A percentile compares a stretch with the other conserved stretches of the same genome.
Conservation (phyloP, 495 filamentous ascomycete species). For the Xylaria sp. region DNA sequence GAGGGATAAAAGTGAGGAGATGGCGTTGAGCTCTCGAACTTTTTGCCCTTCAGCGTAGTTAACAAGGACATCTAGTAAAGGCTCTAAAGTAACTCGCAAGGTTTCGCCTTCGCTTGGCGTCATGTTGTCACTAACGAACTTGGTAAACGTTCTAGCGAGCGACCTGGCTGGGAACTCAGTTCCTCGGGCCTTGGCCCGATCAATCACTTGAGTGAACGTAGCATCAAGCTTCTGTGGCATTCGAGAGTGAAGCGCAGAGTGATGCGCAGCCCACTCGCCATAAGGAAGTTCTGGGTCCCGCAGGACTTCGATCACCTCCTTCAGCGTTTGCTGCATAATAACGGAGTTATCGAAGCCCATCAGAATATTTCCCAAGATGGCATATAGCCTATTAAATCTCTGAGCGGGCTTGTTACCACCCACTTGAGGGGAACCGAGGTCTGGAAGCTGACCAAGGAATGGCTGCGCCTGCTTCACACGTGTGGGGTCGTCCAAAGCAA, state of each 20-base stretch:
- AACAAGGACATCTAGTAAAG: slow-evolving; percentile 80
- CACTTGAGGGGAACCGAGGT: slow-evolving; percentile 83
- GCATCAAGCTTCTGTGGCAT: slow-evolving; percentile 94
- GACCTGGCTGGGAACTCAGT: slow-evolving; percentile 93
- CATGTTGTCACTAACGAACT: slow-evolving; percentile 90
- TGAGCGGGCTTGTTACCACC: slow-evolving; percentile 93
- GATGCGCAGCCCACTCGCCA: slow-evolving; percentile 94
- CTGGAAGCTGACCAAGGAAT: slow-evolving; percentile 92
- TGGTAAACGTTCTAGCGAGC: slow-evolving; percentile 78
- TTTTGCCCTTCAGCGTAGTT: slow-evolving; percentile 89
- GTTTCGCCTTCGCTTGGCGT: slow-evolving; percentile 65
- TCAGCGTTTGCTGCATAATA: slow-evolving; percentile 88
- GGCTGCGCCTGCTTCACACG: slow-evolving; percentile 96
- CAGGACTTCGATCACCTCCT: slow-evolving; percentile 88
- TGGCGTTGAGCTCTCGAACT: slow-evolving; percentile 84
- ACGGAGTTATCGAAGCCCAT: slow-evolving; percentile 96
- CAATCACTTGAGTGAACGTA: slow-evolving; percentile 80
- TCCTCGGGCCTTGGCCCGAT: slow-evolving; percentile 75
- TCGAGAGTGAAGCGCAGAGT: slow-evolving; percentile 90
- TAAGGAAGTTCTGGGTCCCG: slow-evolving; percentile 91
- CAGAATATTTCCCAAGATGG: slow-evolving; percentile 86
- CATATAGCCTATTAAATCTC: slow-evolving; percentile 76
- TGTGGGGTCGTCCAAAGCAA: slow-evolving; percentile 93
- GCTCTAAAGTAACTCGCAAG: slow-evolving; percentile 76
- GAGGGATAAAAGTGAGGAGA: slow-evolving; percentile 75